Evolutionary conservation across 2,329 filamentous ascomycete species (phyloP).

Genomic region (Alternaria solani): DNA sequence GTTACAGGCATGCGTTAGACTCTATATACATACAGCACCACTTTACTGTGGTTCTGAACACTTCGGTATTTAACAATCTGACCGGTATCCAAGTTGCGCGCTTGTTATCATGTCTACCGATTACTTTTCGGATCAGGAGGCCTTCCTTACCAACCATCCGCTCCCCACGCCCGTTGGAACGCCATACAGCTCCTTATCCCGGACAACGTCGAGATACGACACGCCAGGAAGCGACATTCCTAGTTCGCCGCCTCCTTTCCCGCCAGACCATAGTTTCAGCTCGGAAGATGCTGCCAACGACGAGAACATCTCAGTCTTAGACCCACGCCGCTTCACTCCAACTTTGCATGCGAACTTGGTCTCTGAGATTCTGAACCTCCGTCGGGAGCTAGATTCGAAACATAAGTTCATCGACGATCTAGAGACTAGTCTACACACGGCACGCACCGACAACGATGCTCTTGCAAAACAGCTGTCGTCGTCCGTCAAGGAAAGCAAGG

Average conservation of each 20-base stretch:
- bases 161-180: slow-evolving; percentile 77
- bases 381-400: slow-evolving; percentile 91
- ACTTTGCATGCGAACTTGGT: slow-evolving; percentile 94
- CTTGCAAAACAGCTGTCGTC: slow-evolving; percentile 69
- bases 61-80: background rate
- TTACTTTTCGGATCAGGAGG: slow-evolving; percentile 58
- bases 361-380: slow-evolving; percentile 87
- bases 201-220: slow-evolving; percentile 69
- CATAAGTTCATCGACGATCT: slow-evolving; percentile 84
- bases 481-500: slow-evolving; percentile 77
- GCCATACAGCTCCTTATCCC: slow-evolving; percentile 71
- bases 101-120: slow-evolving; percentile 48
- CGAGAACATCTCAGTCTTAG: slow-evolving; percentile 77
- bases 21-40: slow-evolving; percentile 29
- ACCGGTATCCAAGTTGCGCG: background rate
- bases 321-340: slow-evolving; percentile 92
- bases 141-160: slow-evolving; percentile 53
- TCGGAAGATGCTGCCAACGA: slow-evolving; percentile 64
- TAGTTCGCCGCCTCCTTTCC: slow-evolving; percentile 66
- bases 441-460: slow-evolving; percentile 76
- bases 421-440: slow-evolving; percentile 75
- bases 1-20: slow-evolving; percentile 41
- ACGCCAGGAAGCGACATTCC: slow-evolving; percentile 68
- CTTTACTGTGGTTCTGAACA: slow-evolving; percentile 40
- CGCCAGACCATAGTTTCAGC: slow-evolving; percentile 58